Evolutionary conservation across 2,329 filamentous ascomycete genomes (phyloP), one percentile per base, ranked within the genome.

Genomic region (Exserohilum rostratum): DNA sequence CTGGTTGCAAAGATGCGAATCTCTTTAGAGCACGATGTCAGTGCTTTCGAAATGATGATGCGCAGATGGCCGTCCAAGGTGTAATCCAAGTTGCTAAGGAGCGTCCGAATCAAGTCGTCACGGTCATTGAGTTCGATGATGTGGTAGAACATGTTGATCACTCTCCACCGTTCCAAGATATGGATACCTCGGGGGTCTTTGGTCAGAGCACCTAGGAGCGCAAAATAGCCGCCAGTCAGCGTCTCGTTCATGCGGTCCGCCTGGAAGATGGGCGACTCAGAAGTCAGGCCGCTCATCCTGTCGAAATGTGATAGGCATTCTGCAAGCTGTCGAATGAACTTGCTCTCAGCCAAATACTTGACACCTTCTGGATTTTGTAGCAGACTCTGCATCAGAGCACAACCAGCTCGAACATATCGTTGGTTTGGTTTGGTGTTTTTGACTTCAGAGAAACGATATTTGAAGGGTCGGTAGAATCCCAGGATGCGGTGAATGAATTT

Each of bases 111-210:
- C 55, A 99, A 81, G 72, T 99, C 95, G 40, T 93, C 91, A 2
- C 95, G 89, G 74, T 95, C 90, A 66, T 90, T 91, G 39, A 96
- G 82, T 69, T 98, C 93, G 53, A 97, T 85, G 57, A 99, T 96
- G 75, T 98, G 95, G 72, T 99, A 99, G 82, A 98, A 96, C 91
- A 99, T 99, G 76, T 98, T 98, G 78, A 97, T 93, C 83, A 99
- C 96, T 66, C 92, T 91, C 93, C 95, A 98, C 66, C 91, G 83
- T 73, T 98, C 93, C 70, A 99, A 85, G 78, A 99, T 93, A 57
- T 89, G 87, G 20, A 98, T 82, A 0, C 95, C 95, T 65, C 89
- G 90, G 0, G 84, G 79, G 67, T 96, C 91, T 48, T 88, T 88
- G 65, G 90, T 98, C 53, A 99, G 78, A 10, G 91, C 87, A 6